Percentiles rank a stretch among this genome's conserved stretches.
Conservation (phyloP, 2,329 filamentous ascomycete species). For the Fusarium sp. region DNA sequence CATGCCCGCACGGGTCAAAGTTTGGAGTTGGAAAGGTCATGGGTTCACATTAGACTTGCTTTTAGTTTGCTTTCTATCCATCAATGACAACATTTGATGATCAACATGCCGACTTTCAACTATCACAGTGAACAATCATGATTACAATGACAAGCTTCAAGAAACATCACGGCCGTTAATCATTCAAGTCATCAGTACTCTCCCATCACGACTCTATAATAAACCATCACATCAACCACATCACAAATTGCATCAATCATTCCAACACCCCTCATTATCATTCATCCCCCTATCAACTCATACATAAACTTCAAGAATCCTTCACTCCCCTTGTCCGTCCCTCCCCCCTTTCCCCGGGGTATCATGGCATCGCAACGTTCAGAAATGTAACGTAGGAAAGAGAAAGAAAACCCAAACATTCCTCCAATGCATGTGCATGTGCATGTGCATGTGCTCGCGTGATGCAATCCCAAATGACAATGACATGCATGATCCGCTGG, state of each 20-base stretch:
- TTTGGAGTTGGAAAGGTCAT: neutral
- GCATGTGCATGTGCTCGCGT: constrained; percentile 8
- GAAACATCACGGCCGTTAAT: neutral
- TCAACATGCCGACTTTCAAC: neutral
- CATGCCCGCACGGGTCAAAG: neutral
- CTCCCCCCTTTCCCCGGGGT: constrained; percentile 35
- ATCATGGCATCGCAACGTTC: constrained; percentile 31
- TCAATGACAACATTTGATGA: neutral
- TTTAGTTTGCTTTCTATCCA: neutral
- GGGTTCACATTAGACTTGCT: neutral
- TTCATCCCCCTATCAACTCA: constrained; percentile 21
- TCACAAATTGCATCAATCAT: neutral
- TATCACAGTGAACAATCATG: neutral
- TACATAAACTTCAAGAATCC: constrained; percentile 33
- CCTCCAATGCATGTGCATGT: constrained; percentile 16
- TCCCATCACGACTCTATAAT: neutral
- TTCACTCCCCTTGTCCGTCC: constrained; percentile 7
- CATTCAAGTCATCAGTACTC: neutral
- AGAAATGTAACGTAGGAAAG: constrained; percentile 19
- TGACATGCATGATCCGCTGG: constrained; percentile 22
- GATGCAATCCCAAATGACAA: constrained; percentile 25
- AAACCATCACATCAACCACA: neutral
- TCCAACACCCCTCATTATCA: neutral
- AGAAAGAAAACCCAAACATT: constrained; percentile 24
- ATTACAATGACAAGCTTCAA: neutral